A percentile compares a stretch with the other conserved stretches of the same genome.
phyloP scores from a whole-genome alignment of 2,329 filamentous ascomycete species.

The Arthroderma sp. region DNA sequence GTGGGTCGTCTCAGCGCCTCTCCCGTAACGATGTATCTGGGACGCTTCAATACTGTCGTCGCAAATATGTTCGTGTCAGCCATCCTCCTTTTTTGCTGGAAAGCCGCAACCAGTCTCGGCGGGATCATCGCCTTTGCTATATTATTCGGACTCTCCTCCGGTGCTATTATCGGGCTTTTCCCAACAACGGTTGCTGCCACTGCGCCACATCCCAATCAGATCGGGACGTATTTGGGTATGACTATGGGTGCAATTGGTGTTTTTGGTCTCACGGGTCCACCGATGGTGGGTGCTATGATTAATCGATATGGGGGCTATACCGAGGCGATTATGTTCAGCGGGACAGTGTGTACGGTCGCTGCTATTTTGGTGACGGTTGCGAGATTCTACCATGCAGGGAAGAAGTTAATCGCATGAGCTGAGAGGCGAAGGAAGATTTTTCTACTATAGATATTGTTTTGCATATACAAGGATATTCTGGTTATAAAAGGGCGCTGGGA shows the following conservation, averaged over 20 bases:
- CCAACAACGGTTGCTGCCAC: slow-evolving; percentile 5
- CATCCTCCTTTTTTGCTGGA: slow-evolving; percentile 32
- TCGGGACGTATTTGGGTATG: slow-evolving; percentile 11
- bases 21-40: slow-evolving; percentile 44
- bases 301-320: slow-evolving; percentile 2
- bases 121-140: slow-evolving; percentile 29
- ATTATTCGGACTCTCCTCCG: slow-evolving; percentile 40
- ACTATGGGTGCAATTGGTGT: slow-evolving; percentile 9
- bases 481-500: too few relatives aligned
- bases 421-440: too few relatives aligned
- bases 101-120: slow-evolving; percentile 24
- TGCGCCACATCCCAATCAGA: slow-evolving; percentile 6
- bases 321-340: slow-evolving; percentile 8
- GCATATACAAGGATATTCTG: too few relatives aligned
- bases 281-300: slow-evolving; percentile 11
- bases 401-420: slow-evolving; percentile 5
- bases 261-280: slow-evolving; percentile 8
- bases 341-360: slow-evolving; percentile 2
- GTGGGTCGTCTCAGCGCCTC: slow-evolving; percentile 47
- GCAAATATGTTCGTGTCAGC: slow-evolving; percentile 30
- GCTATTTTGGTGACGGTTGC: slow-evolving; percentile 5
- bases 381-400: slow-evolving; percentile 5
- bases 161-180: slow-evolving; percentile 30
- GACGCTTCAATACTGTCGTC: slow-evolving; percentile 42
- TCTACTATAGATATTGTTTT: too few relatives aligned